Conservation (phyloP, 1,139 yeast species). For the Sugiyamaella grinbergsii region DNA sequence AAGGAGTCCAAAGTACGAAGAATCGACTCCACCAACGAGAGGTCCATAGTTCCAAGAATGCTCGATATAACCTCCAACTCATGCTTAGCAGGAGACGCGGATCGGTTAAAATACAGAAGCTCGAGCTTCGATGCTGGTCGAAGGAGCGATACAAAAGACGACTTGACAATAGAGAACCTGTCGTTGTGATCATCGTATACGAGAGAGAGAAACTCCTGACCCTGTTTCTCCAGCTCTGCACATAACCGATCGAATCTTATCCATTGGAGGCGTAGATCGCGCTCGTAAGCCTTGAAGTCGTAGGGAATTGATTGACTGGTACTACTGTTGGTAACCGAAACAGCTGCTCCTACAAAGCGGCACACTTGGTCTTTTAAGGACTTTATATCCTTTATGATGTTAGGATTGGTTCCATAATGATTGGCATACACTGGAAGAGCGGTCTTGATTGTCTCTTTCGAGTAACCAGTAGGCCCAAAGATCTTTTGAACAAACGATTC, state of each 20-base stretch:
- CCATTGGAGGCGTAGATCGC: constrained; percentile 52
- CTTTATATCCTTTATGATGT: background rate
- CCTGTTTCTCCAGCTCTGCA: constrained; percentile 61
- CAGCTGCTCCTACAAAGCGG: constrained; percentile 38
- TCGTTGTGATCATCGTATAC: constrained; percentile 32
- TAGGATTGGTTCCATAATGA: constrained; percentile 30
- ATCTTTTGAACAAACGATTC: constrained; percentile 49
- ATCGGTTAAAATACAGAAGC: constrained; percentile 30
- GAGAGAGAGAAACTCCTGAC: constrained; percentile 57
- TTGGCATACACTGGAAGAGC: constrained; percentile 46
- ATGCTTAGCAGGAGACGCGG: constrained; percentile 27
- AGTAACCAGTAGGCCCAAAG: constrained; percentile 53
- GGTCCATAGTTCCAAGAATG: constrained; percentile 13
- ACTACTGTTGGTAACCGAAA: constrained; percentile 27
- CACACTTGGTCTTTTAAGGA: constrained; percentile 42
- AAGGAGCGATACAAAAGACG: constrained; percentile 31
- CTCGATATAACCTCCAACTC: constrained; percentile 20
- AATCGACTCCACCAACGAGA: constrained; percentile 22
- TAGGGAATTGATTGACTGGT: constrained; percentile 10
- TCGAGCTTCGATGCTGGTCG: constrained; percentile 33
- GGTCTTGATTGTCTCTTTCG: constrained; percentile 49
- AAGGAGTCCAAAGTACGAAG: constrained; percentile 28
- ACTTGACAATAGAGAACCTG: constrained; percentile 29
- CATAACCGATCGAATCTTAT: constrained; percentile 62
- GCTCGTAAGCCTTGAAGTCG: constrained; percentile 35